Conservation (phyloP, 2,329 filamentous ascomycete genomes). For the Fusarium albosuccineum region DNA sequence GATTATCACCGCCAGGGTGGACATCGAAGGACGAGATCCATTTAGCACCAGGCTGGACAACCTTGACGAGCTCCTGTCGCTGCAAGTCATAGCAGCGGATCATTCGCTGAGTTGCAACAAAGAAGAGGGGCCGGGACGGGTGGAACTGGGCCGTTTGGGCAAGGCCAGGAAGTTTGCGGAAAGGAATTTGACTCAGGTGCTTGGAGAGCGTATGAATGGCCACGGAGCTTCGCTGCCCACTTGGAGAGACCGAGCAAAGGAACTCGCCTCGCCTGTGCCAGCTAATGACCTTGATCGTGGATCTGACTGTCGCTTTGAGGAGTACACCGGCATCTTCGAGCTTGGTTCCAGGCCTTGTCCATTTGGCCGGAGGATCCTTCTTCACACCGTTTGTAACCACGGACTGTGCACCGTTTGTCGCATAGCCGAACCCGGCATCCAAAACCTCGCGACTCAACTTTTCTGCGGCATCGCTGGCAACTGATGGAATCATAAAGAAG, state of each 20-base stretch:
- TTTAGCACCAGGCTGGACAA: slow-evolving; percentile 90
- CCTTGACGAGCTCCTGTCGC: slow-evolving; percentile 91
- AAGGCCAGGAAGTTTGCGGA: slow-evolving; percentile 80
- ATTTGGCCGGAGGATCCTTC: slow-evolving; percentile 83
- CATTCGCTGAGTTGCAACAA: slow-evolving; percentile 93
- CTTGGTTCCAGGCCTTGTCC: slow-evolving; percentile 81
- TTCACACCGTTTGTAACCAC: slow-evolving; percentile 67
- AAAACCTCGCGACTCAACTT: slow-evolving; percentile 80
- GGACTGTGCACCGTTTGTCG: slow-evolving; percentile 73
- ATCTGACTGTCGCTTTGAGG: slow-evolving; percentile 82
- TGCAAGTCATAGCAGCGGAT: slow-evolving; percentile 96
- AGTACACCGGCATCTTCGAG: slow-evolving; percentile 84
- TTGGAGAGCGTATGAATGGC: slow-evolving; percentile 96
- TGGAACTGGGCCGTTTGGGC: slow-evolving; percentile 95
- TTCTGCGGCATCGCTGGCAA: slow-evolving; percentile 80
- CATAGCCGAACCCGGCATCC: slow-evolving; percentile 93
- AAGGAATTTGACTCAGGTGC: slow-evolving; percentile 94
- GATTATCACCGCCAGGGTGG: slow-evolving; percentile 91
- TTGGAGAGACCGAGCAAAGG: slow-evolving; percentile 89
- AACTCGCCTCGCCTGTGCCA: slow-evolving; percentile 98
- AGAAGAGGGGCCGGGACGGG: slow-evolving; percentile 91
- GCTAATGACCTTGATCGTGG: slow-evolving; percentile 86
- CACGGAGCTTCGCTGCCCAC: slow-evolving; percentile 82
- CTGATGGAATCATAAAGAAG: slow-evolving; percentile 83
- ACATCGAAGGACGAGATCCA: slow-evolving; percentile 96